phyloP scores from a whole-genome alignment of 106 monocot genomes.

The Posidonia australis region DNA sequence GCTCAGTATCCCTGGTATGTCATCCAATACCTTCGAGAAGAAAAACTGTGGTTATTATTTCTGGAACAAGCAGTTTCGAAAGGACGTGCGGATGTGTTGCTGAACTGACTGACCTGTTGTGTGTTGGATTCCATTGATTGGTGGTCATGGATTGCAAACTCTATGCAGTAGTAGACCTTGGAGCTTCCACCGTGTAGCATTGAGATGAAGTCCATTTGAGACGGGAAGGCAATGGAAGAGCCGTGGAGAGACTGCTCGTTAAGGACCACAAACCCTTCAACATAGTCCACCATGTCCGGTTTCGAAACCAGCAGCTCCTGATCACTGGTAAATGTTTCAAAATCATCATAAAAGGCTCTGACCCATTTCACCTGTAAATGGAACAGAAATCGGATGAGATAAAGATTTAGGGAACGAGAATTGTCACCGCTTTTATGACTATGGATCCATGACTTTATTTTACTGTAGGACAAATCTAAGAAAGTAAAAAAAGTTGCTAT shows the following conservation, averaged over 20 bases:
- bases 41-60: too few relatives aligned
- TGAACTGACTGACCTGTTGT: constrained; percentile 31
- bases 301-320: constrained; percentile 23
- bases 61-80: not conserved
- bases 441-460: not conserved
- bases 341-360: constrained; percentile 23
- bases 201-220: constrained; percentile 28
- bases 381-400: too few relatives aligned
- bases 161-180: constrained; percentile 59
- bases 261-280: constrained; percentile 69
- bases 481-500: not conserved
- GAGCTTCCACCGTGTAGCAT: constrained; percentile 22
- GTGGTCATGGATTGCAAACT: constrained; percentile 55
- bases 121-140: constrained; percentile 11
- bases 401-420: not conserved
- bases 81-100: not conserved
- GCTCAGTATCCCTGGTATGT: constrained; percentile 25
- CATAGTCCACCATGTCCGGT: constrained; percentile 39
- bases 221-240: constrained; percentile 57
- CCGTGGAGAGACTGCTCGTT: constrained; percentile 58
- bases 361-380: constrained; percentile 22
- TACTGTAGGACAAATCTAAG: not conserved
- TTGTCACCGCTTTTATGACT: constrained; percentile 1
- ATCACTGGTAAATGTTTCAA: constrained; percentile 13
- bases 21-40: constrained; percentile 40